Evolutionary conservation across 495 filamentous ascomycete species (phyloP).

Genomic region (Hyphodiscus hymeniophilus): DNA sequence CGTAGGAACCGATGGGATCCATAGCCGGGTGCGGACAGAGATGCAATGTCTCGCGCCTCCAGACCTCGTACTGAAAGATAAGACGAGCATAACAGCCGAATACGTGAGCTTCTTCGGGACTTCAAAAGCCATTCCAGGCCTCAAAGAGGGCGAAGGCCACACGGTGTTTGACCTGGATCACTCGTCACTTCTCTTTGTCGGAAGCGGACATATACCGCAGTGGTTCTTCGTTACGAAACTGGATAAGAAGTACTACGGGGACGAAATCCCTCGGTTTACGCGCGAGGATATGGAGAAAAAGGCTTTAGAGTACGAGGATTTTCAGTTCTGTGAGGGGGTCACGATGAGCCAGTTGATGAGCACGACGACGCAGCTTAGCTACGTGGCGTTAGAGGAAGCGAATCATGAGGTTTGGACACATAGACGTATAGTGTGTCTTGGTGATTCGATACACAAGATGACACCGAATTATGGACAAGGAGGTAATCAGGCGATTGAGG

Average conservation of each 20-base stretch:
- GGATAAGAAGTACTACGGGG: constrained; percentile 9
- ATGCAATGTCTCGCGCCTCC: constrained; percentile 28
- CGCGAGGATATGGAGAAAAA: constrained; percentile 27
- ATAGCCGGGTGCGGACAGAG: constrained; percentile 36
- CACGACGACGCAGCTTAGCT: constrained; percentile 6
- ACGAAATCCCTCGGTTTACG: constrained; percentile 25
- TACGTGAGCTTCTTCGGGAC: constrained; percentile 36
- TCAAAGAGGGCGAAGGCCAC: constrained; percentile 19
- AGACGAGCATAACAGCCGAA: constrained; percentile 21
- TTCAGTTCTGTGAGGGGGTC: constrained; percentile 12
- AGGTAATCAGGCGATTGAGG: constrained; percentile 33
- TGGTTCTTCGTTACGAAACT: constrained; percentile 29
- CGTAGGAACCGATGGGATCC: constrained; percentile 41
- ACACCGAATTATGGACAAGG: constrained; percentile 31
- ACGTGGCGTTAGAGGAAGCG: constrained; percentile 33
- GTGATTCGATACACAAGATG: constrained; percentile 39
- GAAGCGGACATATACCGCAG: constrained; percentile 25
- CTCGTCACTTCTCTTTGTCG: constrained; percentile 21
- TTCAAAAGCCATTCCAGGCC: constrained; percentile 9
- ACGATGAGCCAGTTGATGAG: constrained; percentile 22
- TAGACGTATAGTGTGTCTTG: constrained; percentile 29
- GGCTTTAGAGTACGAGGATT: constrained; percentile 17
- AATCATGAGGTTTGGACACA: constrained; percentile 29
- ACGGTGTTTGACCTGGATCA: constrained; percentile 22
- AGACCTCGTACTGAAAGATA: constrained; percentile 13